These are phyloP conservation scores for Fraxinus quadrangulata DNA, from an alignment of 257 asterid species.

Conservation along the genomic window DNA sequence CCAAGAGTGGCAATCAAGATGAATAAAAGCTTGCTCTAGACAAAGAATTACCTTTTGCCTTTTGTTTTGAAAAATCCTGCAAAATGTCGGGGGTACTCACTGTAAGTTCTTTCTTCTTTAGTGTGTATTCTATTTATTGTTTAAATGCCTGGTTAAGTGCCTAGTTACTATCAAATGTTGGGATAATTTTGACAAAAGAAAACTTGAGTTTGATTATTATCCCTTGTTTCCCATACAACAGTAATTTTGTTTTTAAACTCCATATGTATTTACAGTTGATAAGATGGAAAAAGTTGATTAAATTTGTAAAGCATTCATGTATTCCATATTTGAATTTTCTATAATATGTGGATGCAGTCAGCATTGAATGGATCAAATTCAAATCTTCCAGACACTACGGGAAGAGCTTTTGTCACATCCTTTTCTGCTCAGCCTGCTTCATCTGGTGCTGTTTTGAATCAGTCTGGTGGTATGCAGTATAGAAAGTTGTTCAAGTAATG, in stretches of 20 bases:
- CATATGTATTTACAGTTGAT: background rate
- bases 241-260: background rate
- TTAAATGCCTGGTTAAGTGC: constrained; percentile 1
- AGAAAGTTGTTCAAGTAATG: constrained; percentile 22
- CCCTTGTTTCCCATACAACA: background rate
- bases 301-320: constrained; percentile 10
- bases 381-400: constrained; percentile 63
- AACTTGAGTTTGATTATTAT: background rate
- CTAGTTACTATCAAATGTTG: background rate
- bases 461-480: constrained; percentile 53
- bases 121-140: background rate
- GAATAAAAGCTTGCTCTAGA: constrained; percentile 21
- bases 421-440: constrained; percentile 77
- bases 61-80: constrained; percentile 30
- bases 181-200: constrained; percentile 3
- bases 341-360: constrained; percentile 51
- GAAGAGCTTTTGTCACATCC: constrained; percentile 62
- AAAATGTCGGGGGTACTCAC: constrained; percentile 53
- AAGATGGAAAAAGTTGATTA: background rate
- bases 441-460: constrained; percentile 61
- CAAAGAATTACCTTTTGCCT: constrained; percentile 37
- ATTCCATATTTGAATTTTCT: constrained; percentile 19
- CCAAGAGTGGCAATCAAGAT: constrained; percentile 12
- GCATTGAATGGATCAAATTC: constrained; percentile 73
- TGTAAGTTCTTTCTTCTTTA: constrained; percentile 34